phyloP scores from a whole-genome alignment of 2,329 filamentous ascomycete genomes.

The Rutstroemia sp. region DNA sequence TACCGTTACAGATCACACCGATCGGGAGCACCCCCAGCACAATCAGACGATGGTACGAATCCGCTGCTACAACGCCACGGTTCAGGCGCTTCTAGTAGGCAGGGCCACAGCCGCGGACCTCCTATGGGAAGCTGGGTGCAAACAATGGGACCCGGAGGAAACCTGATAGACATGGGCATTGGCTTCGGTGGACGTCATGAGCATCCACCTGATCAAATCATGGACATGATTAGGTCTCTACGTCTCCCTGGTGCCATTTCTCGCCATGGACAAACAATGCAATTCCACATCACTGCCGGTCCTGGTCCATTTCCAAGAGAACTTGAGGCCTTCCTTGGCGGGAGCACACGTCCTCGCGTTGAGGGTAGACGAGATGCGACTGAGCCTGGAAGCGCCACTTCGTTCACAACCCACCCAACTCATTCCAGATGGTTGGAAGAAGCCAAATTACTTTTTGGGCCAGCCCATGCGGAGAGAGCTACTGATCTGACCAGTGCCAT shows the following conservation, averaged over 20 bases:
- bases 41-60: conserved; percentile 75
- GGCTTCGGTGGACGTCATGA: conserved; percentile 26
- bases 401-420: conserved; percentile 65
- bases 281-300: conserved; percentile 50
- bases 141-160: conserved; percentile 31
- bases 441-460: conserved; percentile 75
- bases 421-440: conserved; percentile 81
- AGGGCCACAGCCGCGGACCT: conserved; percentile 41
- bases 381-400: conserved; percentile 27
- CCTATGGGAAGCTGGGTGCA: conserved; percentile 47
- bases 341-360: conserved; percentile 16
- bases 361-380: conserved; percentile 20
- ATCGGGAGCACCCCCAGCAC: conserved; percentile 39
- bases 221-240: conserved; percentile 29
- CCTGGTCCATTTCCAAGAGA: conserved; percentile 45
- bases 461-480: conserved; percentile 59
- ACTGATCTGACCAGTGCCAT: conserved; percentile 62
- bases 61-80: conserved; percentile 67
- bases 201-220: conserved; percentile 25
- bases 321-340: conserved; percentile 36
- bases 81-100: conserved; percentile 33
- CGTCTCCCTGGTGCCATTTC: conserved; percentile 26
- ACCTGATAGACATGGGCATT: conserved; percentile 24
- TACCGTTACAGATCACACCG: conserved; percentile 43
- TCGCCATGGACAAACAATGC: conserved; percentile 45